Percentiles rank a stretch among this genome's conserved stretches.
These are phyloP conservation scores for Fusarium musae DNA, from an alignment of 2,329 filamentous ascomycete species.

Conservation along the genomic window DNA sequence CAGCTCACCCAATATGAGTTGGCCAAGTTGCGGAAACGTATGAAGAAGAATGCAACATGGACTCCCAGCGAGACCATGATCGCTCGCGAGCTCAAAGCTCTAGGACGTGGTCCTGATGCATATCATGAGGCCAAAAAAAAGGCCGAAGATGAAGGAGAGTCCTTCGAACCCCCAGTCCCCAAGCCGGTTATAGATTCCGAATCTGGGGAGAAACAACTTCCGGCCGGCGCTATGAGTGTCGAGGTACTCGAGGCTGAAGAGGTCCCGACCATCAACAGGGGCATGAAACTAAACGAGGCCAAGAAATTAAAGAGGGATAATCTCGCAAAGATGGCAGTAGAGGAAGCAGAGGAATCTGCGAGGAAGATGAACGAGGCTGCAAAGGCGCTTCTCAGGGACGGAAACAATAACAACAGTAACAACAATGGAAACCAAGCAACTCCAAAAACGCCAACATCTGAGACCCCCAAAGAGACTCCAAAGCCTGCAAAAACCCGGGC, in stretches of 20 bases:
- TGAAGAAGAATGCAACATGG: slow-evolving; percentile 94
- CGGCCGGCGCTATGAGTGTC: slow-evolving; percentile 69
- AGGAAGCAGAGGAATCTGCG: slow-evolving; percentile 69
- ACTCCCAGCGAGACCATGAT: slow-evolving; percentile 88
- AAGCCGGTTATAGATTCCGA: slow-evolving; percentile 57
- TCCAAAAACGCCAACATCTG: slow-evolving; percentile 41
- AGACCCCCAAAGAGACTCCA: slow-evolving; percentile 44
- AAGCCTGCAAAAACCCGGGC: slow-evolving; percentile 45
- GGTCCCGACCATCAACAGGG: slow-evolving; percentile 73
- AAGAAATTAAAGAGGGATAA: slow-evolving; percentile 79
- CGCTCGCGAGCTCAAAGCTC: slow-evolving; percentile 76
- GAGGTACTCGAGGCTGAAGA: slow-evolving; percentile 69
- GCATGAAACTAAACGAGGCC: slow-evolving; percentile 82
- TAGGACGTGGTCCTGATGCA: slow-evolving; percentile 74
- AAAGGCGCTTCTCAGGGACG: slow-evolving; percentile 56
- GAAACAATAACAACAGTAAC: slow-evolving; percentile 19
- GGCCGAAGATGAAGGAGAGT: slow-evolving; percentile 72
- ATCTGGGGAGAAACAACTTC: slow-evolving; percentile 63
- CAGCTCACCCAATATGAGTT: slow-evolving; percentile 73
- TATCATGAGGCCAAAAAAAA: slow-evolving; percentile 70
- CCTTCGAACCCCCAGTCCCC: slow-evolving; percentile 62
- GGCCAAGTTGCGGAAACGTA: slow-evolving; percentile 78
- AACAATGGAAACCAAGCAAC: slow-evolving; percentile 33
- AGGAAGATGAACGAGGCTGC: slow-evolving; percentile 63
- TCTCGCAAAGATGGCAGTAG: slow-evolving; percentile 68